phyloP scores from a whole-genome alignment of 495 filamentous ascomycete genomes.

The Aspergillus indologenus region DNA sequence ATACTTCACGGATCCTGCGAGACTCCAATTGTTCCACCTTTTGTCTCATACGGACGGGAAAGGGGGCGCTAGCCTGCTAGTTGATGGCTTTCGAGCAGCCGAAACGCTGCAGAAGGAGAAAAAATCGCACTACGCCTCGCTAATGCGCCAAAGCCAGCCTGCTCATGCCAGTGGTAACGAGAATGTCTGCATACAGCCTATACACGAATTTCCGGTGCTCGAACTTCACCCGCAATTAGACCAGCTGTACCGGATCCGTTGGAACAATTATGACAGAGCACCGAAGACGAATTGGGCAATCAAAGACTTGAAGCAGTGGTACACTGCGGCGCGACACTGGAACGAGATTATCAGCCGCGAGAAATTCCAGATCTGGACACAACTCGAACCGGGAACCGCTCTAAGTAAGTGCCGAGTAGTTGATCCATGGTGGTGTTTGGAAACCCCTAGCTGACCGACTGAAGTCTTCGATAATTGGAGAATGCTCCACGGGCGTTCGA shows the following conservation, averaged over 20 bases:
- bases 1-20: constrained; percentile 87
- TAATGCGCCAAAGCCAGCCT: constrained; percentile 54
- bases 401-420: constrained; percentile 53
- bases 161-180: constrained; percentile 84
- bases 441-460: no score
- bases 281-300: constrained; percentile 42
- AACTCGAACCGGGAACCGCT: constrained; percentile 73
- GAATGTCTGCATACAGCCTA: constrained; percentile 72
- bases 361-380: constrained; percentile 65
- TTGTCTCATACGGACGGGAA: constrained; percentile 66
- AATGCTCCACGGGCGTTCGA: constrained; percentile 78
- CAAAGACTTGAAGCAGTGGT: constrained; percentile 58
- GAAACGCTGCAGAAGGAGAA: constrained; percentile 47
- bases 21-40: constrained; percentile 86
- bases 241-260: constrained; percentile 66
- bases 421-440: no score
- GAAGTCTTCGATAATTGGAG: constrained; percentile 94
- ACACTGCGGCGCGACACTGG: constrained; percentile 67
- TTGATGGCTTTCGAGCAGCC: constrained; percentile 80
- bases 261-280: constrained; percentile 89
- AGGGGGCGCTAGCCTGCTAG: constrained; percentile 71
- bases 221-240: constrained; percentile 35
- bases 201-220: constrained; percentile 61
- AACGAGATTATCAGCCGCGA: constrained; percentile 54
- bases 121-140: constrained; percentile 45